Base-by-base conservation (phyloP, 768 basidiomycete genomes). In the Amanita muscaria region DNA sequence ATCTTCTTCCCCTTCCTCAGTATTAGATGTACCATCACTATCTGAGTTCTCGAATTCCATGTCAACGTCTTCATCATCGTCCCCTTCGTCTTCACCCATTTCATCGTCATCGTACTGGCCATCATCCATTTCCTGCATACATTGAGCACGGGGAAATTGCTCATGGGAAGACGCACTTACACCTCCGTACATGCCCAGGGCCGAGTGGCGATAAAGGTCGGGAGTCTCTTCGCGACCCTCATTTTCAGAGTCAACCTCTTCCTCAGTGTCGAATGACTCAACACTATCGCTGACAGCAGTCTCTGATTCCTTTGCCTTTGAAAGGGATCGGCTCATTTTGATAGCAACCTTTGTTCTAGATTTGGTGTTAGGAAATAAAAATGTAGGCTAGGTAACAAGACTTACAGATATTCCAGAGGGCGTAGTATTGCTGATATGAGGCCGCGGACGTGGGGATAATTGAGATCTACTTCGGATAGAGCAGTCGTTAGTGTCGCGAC, bases 191-290 rank as follows among this genome's bases (percentile, higher is more conserved):
- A 98, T 92, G 50, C 93, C 96, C 29, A 99, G 73, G 8, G 96
- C 88, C 1, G 96, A 98, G 61, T 91, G 92, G 35, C 93, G 83
- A 64, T 98, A 98, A 15, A 98, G 66, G 62, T 98, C 91, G 3
- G 90, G 89, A 1, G 90, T 89, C 59, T 88, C 86, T 59, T 88
- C 86, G 7, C 84, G 75, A 22, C 63, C 73, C 21, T 59, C 63
- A 27, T 68, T 76, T 41, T 73, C 77, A 5, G 66, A 68, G 15
- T 74, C 74, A n/a, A 78, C 77, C 7, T 75, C 79, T 12, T 79
- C 78, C 3, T 79, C 78, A 2, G 76, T 73, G 5, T 73, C 74
- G 37, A 65, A 58, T 36, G 78, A 79, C 1, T 73, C 67, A 8
- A 70, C 75, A 41, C 60, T 73, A 24, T 67, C 68, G 21, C 64